Evolutionary conservation across 306 rosid species (phyloP).

Genomic region (Calophaca sinica): DNA sequence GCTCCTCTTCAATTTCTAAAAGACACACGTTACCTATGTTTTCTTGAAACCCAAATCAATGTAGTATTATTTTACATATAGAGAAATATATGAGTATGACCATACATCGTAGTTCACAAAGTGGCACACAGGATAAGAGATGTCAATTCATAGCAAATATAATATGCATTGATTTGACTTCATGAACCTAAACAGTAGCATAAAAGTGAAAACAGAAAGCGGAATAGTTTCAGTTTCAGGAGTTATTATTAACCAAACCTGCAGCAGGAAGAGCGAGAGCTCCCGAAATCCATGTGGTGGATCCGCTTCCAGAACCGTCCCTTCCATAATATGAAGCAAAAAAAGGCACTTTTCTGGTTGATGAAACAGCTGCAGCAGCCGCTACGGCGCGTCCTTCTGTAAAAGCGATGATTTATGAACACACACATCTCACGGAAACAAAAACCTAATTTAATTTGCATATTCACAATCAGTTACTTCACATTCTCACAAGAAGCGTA

Average conservation of each 20-base stretch:
- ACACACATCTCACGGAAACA: constrained; percentile 8
- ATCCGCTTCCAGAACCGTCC: constrained; percentile 58
- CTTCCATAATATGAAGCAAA: constrained; percentile 59
- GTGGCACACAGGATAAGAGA: neutral
- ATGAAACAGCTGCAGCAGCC: constrained; percentile 68
- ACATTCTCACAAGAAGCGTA: too few relatives aligned
- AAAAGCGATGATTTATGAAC: constrained; percentile 8
- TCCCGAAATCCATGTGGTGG: constrained; percentile 74
- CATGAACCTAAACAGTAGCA: neutral
- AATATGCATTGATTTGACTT: neutral
- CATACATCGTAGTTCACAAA: neutral
- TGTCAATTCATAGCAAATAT: constrained; percentile 1
- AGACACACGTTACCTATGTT: neutral
- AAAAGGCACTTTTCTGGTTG: constrained; percentile 52
- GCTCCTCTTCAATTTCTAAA: constrained; percentile 41
- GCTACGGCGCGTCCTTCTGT: constrained; percentile 78
- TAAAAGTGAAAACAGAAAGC: constrained; percentile 11
- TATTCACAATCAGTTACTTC: constrained; percentile 1
- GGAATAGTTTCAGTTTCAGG: neutral
- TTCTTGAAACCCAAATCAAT: neutral
- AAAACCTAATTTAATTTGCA: constrained; percentile 28
- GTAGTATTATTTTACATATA: neutral
- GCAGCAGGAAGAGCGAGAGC: constrained; percentile 81
- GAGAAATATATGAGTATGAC: neutral
- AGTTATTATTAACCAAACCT: constrained; percentile 53